Evolutionary conservation across 148 eudicot genomes (phyloP).

Genomic region (Rhododendron kiyosumense): DNA sequence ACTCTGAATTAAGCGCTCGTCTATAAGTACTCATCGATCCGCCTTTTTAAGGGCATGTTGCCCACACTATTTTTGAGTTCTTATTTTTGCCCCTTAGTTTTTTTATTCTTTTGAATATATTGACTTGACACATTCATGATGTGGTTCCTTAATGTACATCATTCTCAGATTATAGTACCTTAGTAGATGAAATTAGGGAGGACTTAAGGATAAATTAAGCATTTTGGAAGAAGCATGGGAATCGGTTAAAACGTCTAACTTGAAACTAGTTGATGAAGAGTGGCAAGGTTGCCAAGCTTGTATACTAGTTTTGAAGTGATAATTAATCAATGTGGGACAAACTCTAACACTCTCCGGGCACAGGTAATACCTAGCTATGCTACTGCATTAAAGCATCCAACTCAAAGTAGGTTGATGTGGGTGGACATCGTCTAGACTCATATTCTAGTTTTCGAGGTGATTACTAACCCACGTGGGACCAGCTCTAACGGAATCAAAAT

Average conservation of each 20-base stretch:
- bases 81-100: background rate
- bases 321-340: background rate
- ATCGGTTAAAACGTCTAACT: background rate
- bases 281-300: background rate
- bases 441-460: background rate
- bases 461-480: background rate
- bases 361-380: background rate
- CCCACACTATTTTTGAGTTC: background rate
- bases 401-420: background rate
- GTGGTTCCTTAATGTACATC: background rate
- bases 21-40: no score
- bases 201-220: background rate
- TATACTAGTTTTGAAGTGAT: background rate
- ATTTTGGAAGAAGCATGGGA: background rate
- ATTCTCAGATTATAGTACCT: background rate
- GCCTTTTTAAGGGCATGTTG: no score
- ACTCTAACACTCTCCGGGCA: background rate
- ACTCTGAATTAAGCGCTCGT: no score
- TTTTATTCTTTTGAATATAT: background rate
- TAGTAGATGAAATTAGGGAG: background rate
- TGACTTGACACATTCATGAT: background rate
- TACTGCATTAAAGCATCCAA: background rate
- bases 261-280: background rate
- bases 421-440: background rate
- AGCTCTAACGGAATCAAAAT: background rate